phyloP scores from a whole-genome alignment of 768 basidiomycete species.

The Mycena venus region DNA sequence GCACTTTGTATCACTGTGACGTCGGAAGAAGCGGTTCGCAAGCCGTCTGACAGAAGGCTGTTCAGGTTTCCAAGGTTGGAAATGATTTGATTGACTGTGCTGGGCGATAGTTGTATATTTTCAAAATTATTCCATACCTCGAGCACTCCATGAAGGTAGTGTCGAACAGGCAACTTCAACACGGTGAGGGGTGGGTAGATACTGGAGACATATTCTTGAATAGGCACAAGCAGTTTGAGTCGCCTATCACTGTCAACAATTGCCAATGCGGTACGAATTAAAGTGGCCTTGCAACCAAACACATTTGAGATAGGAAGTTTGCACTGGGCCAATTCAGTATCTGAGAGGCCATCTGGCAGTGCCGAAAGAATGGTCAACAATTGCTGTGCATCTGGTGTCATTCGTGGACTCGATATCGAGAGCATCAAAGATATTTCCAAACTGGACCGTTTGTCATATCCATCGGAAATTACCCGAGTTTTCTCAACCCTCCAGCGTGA shows the following conservation, averaged over 20 bases:
- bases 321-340: neutral
- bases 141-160: neutral
- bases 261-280: conserved; percentile 6
- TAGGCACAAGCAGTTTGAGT: conserved; percentile 1
- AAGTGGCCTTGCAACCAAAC: neutral
- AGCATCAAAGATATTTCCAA: conserved; percentile 5
- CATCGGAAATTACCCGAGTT: neutral
- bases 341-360: conserved; percentile 14
- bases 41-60: neutral
- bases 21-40: neutral
- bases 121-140: neutral
- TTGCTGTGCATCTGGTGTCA: neutral
- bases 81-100: neutral
- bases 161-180: neutral
- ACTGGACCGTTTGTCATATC: conserved; percentile 13
- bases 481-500: neutral
- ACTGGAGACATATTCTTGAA: neutral
- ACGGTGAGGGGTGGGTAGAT: neutral
- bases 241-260: neutral
- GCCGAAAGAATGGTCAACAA: conserved; percentile 2
- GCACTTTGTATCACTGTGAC: neutral
- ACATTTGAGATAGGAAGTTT: neutral
- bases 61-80: neutral
- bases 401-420: neutral
- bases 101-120: neutral